Evolutionary conservation across 2,329 filamentous ascomycete genomes (phyloP).

Genomic region (Akanthomyces lecanii): DNA sequence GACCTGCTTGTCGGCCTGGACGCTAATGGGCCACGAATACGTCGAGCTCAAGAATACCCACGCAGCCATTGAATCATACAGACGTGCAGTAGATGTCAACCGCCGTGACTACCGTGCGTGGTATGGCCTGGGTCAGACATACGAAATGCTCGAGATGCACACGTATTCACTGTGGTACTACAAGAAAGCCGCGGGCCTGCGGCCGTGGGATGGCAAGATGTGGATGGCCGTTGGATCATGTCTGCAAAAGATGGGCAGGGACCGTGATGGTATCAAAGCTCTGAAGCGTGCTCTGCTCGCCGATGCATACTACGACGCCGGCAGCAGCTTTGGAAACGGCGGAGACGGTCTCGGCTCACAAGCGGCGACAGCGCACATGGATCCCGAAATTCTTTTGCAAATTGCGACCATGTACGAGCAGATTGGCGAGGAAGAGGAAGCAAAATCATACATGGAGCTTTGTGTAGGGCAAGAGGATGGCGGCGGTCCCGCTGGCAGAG

Average conservation of each 20-base stretch:
- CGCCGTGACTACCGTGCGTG: conserved; percentile 94
- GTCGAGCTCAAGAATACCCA: conserved; percentile 98
- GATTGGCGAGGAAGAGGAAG: conserved; percentile 71
- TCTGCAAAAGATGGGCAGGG: conserved; percentile 80
- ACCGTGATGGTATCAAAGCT: conserved; percentile 89
- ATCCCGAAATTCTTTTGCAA: conserved; percentile 85
- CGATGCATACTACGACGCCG: conserved; percentile 75
- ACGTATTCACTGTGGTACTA: conserved; percentile 97
- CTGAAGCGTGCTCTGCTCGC: conserved; percentile 88
- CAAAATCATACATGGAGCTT: conserved; percentile 92
- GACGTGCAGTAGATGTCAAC: conserved; percentile 92
- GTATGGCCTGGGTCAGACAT: conserved; percentile 96
- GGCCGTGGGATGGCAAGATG: conserved; percentile 98
- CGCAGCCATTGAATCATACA: conserved; percentile 93
- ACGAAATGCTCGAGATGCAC: conserved; percentile 97
- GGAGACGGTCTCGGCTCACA: conserved; percentile 44
- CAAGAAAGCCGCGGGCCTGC: conserved; percentile 85
- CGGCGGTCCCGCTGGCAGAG: conserved; percentile 38
- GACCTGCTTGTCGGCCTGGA: conserved; percentile 92
- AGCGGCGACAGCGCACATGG: conserved; percentile 59
- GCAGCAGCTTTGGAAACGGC: conserved; percentile 50
- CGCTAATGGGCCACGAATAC: conserved; percentile 97
- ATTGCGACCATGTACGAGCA: conserved; percentile 88
- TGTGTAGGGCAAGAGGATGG: conserved; percentile 91
- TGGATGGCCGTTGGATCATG: conserved; percentile 96